These are phyloP conservation scores for Mycena crocata DNA, from an alignment of 768 basidiomycete species.

Conservation along the genomic window DNA sequence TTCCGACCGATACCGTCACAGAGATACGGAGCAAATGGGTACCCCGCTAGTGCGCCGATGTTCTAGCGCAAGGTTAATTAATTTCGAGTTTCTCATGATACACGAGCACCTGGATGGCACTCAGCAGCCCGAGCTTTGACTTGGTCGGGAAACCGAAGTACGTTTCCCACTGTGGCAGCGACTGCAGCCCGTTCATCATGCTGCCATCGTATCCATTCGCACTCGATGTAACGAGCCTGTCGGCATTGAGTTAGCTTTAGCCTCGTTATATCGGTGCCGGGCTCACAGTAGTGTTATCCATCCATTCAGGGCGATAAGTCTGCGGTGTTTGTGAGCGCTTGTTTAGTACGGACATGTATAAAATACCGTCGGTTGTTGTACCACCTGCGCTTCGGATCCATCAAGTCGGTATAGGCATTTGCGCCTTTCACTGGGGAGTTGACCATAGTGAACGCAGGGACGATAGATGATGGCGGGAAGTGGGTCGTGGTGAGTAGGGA, in stretches of 20 bases:
- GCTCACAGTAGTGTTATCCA: constrained; percentile 77
- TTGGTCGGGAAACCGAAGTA: constrained; percentile 71
- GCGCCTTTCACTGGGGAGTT: constrained; percentile 54
- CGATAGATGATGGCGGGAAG: neutral
- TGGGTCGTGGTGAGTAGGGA: neutral
- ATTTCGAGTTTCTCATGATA: neutral
- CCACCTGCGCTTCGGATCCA: constrained; percentile 78
- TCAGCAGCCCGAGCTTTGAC: constrained; percentile 72
- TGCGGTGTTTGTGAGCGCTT: constrained; percentile 33
- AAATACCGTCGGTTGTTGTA: constrained; percentile 78
- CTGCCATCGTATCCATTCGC: constrained; percentile 83
- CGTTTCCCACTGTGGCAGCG: constrained; percentile 68
- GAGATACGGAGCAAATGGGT: constrained; percentile 77
- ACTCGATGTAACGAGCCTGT: constrained; percentile 77
- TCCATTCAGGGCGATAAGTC: constrained; percentile 70
- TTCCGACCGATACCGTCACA: constrained; percentile 81
- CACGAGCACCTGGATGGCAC: constrained; percentile 73
- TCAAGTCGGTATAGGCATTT: constrained; percentile 60
- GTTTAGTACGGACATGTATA: neutral
- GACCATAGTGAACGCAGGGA: constrained; percentile 72
- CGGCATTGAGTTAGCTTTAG: neutral
- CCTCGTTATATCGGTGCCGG: constrained; percentile 8
- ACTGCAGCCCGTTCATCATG: constrained; percentile 86
- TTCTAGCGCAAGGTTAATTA: constrained; percentile 53
- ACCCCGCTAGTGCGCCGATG: constrained; percentile 76